Evolutionary conservation across 805 yeast genomes (phyloP).

Genomic region (Metschnikowia gelsemii): DNA sequence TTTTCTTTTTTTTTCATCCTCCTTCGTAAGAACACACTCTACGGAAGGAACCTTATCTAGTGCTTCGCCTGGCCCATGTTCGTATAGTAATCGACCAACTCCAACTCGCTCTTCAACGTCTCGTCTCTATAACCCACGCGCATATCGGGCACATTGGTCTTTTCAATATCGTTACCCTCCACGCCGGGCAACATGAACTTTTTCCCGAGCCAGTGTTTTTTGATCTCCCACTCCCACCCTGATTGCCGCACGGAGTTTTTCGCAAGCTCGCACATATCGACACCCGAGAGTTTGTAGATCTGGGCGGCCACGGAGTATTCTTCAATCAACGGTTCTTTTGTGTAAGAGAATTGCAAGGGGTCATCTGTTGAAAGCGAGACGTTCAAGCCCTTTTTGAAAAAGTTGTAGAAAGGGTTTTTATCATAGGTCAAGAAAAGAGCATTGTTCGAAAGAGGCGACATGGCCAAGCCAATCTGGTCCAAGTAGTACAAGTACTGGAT

Average conservation of each 20-base stretch:
- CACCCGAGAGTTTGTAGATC: conserved; percentile 88
- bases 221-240: conserved; percentile 87
- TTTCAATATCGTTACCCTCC: conserved; percentile 86
- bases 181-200: conserved; percentile 56
- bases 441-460: conserved; percentile 97
- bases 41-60: not conserved
- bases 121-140: conserved; percentile 83
- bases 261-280: conserved; percentile 97
- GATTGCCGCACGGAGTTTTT: conserved; percentile 88
- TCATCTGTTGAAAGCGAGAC: conserved; percentile 96
- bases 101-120: conserved; percentile 69
- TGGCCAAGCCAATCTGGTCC: conserved; percentile 95
- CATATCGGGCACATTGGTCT: conserved; percentile 91
- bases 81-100: conserved; percentile 62
- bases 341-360: conserved; percentile 94
- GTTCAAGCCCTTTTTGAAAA: conserved; percentile 90
- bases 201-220: conserved; percentile 90
- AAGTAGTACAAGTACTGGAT: conserved; percentile 90
- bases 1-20: no score
- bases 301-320: conserved; percentile 98
- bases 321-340: conserved; percentile 95
- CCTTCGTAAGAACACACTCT: no score
- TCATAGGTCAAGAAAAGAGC: conserved; percentile 95
- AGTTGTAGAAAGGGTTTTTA: conserved; percentile 90
- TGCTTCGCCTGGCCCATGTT: conserved; percentile 16